Evolutionary conservation across 2,329 filamentous ascomycete genomes (phyloP), one percentile per base, ranked within the genome.

Genomic region (Grosmannia clavigera): DNA sequence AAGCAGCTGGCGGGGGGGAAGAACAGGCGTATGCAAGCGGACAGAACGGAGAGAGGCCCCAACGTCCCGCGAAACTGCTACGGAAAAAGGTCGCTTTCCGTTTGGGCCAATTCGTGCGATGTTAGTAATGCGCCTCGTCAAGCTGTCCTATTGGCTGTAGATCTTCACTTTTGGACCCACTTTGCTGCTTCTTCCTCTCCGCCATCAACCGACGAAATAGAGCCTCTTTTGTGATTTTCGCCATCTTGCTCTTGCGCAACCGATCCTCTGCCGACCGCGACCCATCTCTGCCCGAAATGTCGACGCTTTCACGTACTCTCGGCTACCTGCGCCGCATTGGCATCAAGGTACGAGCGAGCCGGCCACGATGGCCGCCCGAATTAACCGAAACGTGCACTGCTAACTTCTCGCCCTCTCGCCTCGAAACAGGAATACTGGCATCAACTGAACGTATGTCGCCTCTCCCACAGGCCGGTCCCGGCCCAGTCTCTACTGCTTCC

Each of bases 291-390:
- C 40, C 57, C 57, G 35, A 72, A 73, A 99, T 99, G 94, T 97
- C 94, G 79, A 96, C 90, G 63, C 78, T 96, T 69, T 75, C 85
- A 66, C 87, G 94, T 76, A 96, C 92, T 31, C 75, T 96, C 70
- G 81, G 85, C 74, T 95, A 96, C 74, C 73, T 96, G 71, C 86
- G 90, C 79, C 86, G 84, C 76, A 84, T 95, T 72, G 94, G 94
- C 60, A 70, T 96, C 70, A 95, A 92, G 86, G 91, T 91, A 75
- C 11, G 54, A 54, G 65, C 75, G 22, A 29, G 38, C n/a, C 25
- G 9, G 46, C 14, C 29, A 22, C 11, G 38, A 27, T n/a, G 33
- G 16, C 53, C 31, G n/a, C 16, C 43, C 43, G 38, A 14, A 33
- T n/a, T 6, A 11, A 53, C 33, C 19, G 25, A 38, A 19, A 25